Conservation (phyloP, 176 grass and related monocot genomes). For the Otatea glauca region DNA sequence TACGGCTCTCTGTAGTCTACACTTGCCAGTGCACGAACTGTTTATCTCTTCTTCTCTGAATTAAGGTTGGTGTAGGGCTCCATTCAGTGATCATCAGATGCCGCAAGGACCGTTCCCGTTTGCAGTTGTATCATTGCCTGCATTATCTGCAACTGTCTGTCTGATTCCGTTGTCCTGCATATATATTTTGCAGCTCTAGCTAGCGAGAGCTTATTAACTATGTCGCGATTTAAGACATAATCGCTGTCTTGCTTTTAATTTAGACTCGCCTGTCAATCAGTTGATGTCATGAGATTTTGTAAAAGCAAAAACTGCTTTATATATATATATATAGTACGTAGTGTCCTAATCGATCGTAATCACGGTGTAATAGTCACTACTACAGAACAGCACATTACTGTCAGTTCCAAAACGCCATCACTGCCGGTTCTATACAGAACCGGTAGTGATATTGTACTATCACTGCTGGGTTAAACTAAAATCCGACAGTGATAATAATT, state of each 20-base stretch:
- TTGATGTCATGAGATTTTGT: neutral
- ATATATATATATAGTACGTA: neutral
- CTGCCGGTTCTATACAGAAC: too few relatives aligned
- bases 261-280: neutral
- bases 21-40: neutral
- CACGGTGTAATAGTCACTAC: too few relatives aligned
- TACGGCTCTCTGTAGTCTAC: neutral
- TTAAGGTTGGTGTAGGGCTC: neutral
- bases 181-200: neutral
- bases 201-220: neutral
- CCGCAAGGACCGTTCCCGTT: neutral
- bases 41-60: neutral
- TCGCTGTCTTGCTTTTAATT: neutral
- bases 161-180: neutral
- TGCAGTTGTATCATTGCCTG: neutral
- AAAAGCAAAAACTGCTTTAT: neutral
- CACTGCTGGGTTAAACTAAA: too few relatives aligned
- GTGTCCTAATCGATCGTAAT: neutral
- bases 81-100: neutral
- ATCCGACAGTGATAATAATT: too few relatives aligned
- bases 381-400: too few relatives aligned
- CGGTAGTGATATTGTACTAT: too few relatives aligned
- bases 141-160: neutral
- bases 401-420: too few relatives aligned
- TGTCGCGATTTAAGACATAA: constrained; percentile 2